These are phyloP conservation scores for Psidium guajava DNA, from an alignment of 345 rosid species.

Conservation along the genomic window DNA sequence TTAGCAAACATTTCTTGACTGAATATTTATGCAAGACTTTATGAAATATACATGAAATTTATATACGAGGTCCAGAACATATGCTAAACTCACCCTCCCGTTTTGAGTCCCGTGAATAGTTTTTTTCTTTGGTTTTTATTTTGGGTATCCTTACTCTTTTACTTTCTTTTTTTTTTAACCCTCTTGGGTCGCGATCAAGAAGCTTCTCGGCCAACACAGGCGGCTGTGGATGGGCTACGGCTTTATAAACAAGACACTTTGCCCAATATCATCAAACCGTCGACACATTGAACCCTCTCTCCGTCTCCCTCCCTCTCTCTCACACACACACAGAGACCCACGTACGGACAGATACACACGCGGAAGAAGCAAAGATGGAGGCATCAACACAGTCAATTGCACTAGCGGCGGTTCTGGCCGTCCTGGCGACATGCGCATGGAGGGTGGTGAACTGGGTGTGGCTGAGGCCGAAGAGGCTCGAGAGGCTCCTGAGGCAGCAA, in stretches of 20 bases:
- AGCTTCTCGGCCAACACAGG: not conserved
- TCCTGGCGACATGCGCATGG: not conserved
- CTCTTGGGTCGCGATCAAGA: not conserved
- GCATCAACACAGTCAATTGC: not conserved
- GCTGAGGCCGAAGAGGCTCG: slow-evolving; percentile 9
- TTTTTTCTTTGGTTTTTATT: not conserved
- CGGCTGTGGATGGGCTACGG: not conserved
- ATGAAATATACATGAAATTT: not conserved
- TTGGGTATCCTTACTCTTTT: not conserved
- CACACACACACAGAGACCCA: not conserved
- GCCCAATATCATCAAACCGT: not conserved
- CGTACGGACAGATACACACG: not conserved
- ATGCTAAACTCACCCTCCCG: not conserved
- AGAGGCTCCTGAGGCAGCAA: slow-evolving; percentile 1
- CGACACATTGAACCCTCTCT: not conserved
- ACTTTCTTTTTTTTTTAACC: not conserved
- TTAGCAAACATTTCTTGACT: not conserved
- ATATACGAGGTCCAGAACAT: not conserved
- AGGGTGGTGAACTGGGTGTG: slow-evolving; percentile 2
- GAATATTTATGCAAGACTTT: not conserved
- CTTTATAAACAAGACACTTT: not conserved
- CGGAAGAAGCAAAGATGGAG: not conserved
- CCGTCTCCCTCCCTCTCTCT: not conserved
- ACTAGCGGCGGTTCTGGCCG: not conserved
- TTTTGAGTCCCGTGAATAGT: not conserved